phyloP scores from a whole-genome alignment of 192 early-diverging fungal genomes.

The Blastocladiella britannica region DNA sequence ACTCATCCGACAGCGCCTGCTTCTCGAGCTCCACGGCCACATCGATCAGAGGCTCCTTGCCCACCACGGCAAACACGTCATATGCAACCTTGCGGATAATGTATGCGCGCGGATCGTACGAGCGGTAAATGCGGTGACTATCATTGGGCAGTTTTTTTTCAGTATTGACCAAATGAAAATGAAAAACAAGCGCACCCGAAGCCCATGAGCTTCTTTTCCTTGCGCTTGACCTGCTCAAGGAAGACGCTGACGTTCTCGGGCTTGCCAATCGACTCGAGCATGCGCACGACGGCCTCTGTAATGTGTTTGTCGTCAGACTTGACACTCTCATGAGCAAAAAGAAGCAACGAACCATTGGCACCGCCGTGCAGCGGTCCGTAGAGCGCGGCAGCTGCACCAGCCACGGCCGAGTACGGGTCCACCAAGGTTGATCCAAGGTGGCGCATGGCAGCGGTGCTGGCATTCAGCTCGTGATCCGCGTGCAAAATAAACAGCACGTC shows the following conservation, averaged over 20 bases:
- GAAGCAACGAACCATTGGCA: too few species aligned
- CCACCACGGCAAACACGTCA: constrained; percentile 44
- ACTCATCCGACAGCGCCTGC: constrained; percentile 33
- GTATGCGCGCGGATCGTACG: constrained; percentile 41
- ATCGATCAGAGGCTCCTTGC: constrained; percentile 34
- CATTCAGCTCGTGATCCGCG: constrained; percentile 33
- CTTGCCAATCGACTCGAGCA: constrained; percentile 40
- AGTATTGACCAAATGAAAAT: constrained; percentile 1
- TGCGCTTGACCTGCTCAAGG: constrained; percentile 35
- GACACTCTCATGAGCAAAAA: too few species aligned
- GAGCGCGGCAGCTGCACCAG: constrained; percentile 38
- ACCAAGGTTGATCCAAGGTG: constrained; percentile 38
- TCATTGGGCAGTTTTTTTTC: too few species aligned
- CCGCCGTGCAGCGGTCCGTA: constrained; percentile 48
- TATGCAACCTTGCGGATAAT: constrained; percentile 35
- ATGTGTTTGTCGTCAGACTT: too few species aligned
- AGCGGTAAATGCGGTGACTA: constrained; percentile 36
- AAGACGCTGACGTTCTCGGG: constrained; percentile 33
- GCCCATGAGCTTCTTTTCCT: constrained; percentile 36
- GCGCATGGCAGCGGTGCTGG: constrained; percentile 36
- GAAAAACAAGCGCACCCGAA: too few species aligned
- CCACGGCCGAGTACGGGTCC: constrained; percentile 35
- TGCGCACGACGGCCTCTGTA: constrained; percentile 31
- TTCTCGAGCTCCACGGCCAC: constrained; percentile 41
- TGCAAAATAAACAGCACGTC: constrained; percentile 51